Evolutionary conservation across 1,139 yeast genomes (phyloP).

Genomic region (Sugiyamaella xylanicola): DNA sequence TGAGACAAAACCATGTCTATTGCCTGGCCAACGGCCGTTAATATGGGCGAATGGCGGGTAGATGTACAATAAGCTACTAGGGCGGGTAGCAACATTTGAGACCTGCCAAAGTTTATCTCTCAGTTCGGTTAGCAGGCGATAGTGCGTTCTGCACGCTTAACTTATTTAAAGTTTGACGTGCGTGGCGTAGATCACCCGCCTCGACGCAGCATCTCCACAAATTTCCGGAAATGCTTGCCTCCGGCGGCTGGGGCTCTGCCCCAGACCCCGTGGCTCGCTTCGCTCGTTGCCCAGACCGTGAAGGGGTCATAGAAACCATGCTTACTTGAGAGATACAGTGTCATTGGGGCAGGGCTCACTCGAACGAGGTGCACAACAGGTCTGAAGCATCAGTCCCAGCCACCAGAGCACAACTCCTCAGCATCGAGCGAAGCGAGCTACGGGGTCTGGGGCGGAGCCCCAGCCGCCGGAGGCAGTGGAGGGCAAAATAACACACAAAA

Average conservation of each 20-base stretch:
- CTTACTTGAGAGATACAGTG: too few relatives aligned
- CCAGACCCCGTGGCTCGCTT: too few relatives aligned
- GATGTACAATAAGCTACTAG: not conserved
- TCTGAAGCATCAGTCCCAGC: too few relatives aligned
- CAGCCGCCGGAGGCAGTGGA: not conserved
- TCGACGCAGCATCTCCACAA: constrained; percentile 6
- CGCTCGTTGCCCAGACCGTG: too few relatives aligned
- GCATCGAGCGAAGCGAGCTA: not conserved
- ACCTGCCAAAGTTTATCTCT: not conserved
- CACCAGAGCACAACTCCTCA: not conserved
- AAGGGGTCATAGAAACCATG: too few relatives aligned
- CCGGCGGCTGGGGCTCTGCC: too few relatives aligned
- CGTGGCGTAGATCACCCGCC: constrained; percentile 5
- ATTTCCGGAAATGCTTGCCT: too few relatives aligned
- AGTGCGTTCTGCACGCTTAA: not conserved
- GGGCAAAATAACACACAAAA: not conserved
- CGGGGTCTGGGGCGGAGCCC: not conserved
- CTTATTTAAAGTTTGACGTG: constrained; percentile 10
- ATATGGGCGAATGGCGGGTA: not conserved
- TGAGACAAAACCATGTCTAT: too few relatives aligned
- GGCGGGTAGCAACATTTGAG: too few relatives aligned
- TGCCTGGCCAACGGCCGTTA: too few relatives aligned
- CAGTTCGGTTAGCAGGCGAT: not conserved
- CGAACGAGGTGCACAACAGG: too few relatives aligned
- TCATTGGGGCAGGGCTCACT: too few relatives aligned